A percentile compares a stretch with the other conserved stretches of the same genome.
Conservation (phyloP, 352 stramenopile genomes). For the Detonula confervacea region DNA sequence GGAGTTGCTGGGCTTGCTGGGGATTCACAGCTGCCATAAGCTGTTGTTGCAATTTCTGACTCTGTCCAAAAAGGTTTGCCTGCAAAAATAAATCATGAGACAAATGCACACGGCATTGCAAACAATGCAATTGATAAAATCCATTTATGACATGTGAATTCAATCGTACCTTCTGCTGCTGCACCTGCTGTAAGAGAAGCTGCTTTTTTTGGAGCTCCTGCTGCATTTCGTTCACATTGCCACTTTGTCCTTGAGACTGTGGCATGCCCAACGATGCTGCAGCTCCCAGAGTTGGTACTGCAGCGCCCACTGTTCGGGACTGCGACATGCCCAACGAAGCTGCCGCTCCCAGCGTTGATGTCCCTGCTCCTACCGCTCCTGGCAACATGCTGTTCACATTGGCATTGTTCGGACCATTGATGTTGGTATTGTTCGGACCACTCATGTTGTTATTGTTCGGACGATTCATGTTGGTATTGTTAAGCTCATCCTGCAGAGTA, state of each 20-base stretch:
- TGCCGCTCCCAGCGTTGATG: background rate
- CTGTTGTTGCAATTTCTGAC: constrained; percentile 66
- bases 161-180: constrained; percentile 54
- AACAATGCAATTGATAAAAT: no score
- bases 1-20: constrained; percentile 62
- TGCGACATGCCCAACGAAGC: background rate
- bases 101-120: background rate
- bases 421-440: constrained; percentile 25
- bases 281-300: constrained; percentile 4
- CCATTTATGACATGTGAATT: no score
- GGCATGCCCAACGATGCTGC: background rate
- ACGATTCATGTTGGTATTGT: background rate
- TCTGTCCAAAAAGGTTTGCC: constrained; percentile 61
- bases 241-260: background rate
- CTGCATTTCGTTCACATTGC: constrained; percentile 1
- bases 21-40: constrained; percentile 32
- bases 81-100: constrained; percentile 16
- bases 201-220: constrained; percentile 73
- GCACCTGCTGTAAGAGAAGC: constrained; percentile 62
- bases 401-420: background rate
- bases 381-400: no score
- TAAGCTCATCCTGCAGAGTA: background rate
- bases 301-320: no score
- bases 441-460: constrained; percentile 11
- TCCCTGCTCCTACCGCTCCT: no score